These are phyloP conservation scores for Ascoidea tarda DNA, from an alignment of 805 yeast species.

Conservation along the genomic window DNA sequence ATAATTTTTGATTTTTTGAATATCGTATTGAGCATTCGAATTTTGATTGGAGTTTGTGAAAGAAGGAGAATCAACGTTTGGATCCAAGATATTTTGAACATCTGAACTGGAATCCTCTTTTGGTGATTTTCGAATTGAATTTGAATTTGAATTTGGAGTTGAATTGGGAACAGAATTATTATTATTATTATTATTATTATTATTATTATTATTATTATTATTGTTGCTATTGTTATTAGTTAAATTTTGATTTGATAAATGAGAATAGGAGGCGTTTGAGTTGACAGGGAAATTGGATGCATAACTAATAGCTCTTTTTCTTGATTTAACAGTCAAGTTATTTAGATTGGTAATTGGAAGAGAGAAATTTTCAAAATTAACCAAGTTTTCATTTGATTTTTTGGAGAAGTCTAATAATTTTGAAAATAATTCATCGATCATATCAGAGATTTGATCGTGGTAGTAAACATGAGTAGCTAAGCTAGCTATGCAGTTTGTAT, in stretches of 20 bases:
- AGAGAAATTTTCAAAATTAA: neutral
- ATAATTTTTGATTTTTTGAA: no score
- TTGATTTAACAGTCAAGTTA: neutral
- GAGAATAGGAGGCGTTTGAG: neutral
- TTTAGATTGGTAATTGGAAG: neutral
- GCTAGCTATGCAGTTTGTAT: conserved; percentile 47
- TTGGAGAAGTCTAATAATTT: conserved; percentile 14
- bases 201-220: no score
- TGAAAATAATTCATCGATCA: conserved; percentile 49
- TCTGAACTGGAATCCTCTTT: no score
- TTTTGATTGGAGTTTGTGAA: no score
- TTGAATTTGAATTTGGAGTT: neutral
- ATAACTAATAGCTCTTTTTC: conserved; percentile 5
- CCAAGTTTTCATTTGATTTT: neutral
- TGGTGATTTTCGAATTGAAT: no score
- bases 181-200: no score
- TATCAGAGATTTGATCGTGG: conserved; percentile 75
- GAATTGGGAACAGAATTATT: neutral
- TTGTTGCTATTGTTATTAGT: neutral
- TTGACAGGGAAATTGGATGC: neutral
- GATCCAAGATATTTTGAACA: no score
- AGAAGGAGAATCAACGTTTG: no score
- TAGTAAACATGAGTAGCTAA: conserved; percentile 72
- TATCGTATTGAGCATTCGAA: neutral
- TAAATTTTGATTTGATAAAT: neutral